Evolutionary conservation across 306 rosid species (phyloP), one percentile per base, ranked within the genome.

Genomic region (Glycine latifolia): DNA sequence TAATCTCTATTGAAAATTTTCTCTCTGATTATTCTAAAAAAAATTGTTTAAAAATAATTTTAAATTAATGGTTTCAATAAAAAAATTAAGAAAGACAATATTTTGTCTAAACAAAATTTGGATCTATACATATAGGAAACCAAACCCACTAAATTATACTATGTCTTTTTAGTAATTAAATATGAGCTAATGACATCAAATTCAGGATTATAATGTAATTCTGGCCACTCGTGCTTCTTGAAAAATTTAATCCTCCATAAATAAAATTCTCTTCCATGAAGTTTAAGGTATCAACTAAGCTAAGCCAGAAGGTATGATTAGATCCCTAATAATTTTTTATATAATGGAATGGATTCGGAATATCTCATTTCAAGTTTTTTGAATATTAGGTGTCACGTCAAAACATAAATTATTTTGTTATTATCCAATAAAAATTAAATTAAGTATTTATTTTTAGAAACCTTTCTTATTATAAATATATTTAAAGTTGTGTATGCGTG

Each of bases 281-380:
- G n/a, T n/a, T n/a, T 9, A 14, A 26, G 59, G 1, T 33, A 37
- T 73, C 3, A 14, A 10, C 8, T 37, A 9, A 54, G 10, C 55
- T 60, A 20, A 10, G 15, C 8, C 6, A 67, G 20, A 39, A 76
- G 47, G 49, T 10, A 15, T 63, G 10, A 15, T 48, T 48, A 54
- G 31, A 41, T 75, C 31, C 17, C 12, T 16, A 14, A 13, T 78
- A 15, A 14, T 43, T 5, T 14, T 41, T 61, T 26, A 67, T 60
- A 70, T 31, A 70, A 47, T 58, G 31, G 62, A 70, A 47, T 58
- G 31, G 62, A 79, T 79, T 47, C 6, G 11, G 35, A 44, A 58
- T 79, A 79, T 68, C 41, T 56, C 26, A 9, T 55, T 39, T n/a
- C 2, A 7, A 20, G 35, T 56, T 20, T 79, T 69, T 44, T 56